These are phyloP conservation scores for Geum urbanum DNA, from an alignment of 306 rosid genomes.

Conservation along the genomic window DNA sequence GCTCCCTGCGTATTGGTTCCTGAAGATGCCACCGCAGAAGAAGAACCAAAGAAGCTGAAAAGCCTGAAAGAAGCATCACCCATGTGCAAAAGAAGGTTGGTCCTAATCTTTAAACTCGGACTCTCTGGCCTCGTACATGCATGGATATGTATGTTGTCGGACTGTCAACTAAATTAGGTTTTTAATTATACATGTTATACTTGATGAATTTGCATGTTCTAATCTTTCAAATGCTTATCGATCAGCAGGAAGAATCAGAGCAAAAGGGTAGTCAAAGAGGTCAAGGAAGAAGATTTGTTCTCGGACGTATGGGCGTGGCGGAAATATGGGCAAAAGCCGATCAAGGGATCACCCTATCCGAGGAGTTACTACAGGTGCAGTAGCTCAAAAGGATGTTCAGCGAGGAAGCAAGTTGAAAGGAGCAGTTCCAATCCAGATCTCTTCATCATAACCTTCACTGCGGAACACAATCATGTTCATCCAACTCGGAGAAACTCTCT, in stretches of 20 bases:
- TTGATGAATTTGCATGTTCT: neutral
- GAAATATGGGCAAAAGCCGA: slow-evolving; percentile 95
- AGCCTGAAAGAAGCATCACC: slow-evolving; percentile 24
- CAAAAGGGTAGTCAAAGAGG: slow-evolving; percentile 60
- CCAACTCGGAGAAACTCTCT: slow-evolving; percentile 58
- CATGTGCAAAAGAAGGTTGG: slow-evolving; percentile 49
- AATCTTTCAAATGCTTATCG: neutral
- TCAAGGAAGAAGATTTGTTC: slow-evolving; percentile 41
- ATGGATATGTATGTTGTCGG: neutral
- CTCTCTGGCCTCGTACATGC: too few relatives aligned
- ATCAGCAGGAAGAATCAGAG: slow-evolving; percentile 53
- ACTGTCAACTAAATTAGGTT: neutral
- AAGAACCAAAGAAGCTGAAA: slow-evolving; percentile 31
- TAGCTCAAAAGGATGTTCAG: slow-evolving; percentile 77
- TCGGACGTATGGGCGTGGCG: slow-evolving; percentile 93
- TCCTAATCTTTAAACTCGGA: neutral
- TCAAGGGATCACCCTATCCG: slow-evolving; percentile 90
- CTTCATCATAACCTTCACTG: slow-evolving; percentile 64
- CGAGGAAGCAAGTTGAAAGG: slow-evolving; percentile 83
- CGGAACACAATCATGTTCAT: slow-evolving; percentile 73
- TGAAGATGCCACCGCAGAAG: slow-evolving; percentile 27
- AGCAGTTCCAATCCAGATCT: slow-evolving; percentile 52
- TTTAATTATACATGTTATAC: too few relatives aligned
- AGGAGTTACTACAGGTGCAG: slow-evolving; percentile 90
- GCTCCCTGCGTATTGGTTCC: slow-evolving; percentile 37